phyloP scores from a whole-genome alignment of 1,139 yeast genomes.

The Saccharomycopsis hybrid region DNA sequence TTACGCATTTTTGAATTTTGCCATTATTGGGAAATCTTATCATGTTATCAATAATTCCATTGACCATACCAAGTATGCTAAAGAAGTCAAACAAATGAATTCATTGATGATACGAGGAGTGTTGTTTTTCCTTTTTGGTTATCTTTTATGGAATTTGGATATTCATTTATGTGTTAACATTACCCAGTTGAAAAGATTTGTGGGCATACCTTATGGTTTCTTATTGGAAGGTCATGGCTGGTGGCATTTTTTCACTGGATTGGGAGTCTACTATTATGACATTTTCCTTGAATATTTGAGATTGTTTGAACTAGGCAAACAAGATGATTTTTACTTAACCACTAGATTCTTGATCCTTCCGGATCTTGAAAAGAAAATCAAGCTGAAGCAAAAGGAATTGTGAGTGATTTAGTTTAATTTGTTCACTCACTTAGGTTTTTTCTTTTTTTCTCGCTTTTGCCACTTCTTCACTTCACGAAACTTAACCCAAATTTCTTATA shows the following conservation, averaged over 20 bases:
- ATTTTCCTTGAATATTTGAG: constrained; percentile 62
- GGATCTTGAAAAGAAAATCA: constrained; percentile 27
- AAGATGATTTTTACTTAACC: constrained; percentile 43
- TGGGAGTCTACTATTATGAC: constrained; percentile 67
- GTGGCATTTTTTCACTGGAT: constrained; percentile 92
- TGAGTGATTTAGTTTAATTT: too few species aligned
- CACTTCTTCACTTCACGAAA: too few species aligned
- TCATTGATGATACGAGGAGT: constrained; percentile 55
- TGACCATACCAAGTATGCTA: constrained; percentile 25
- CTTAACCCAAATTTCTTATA: too few species aligned
- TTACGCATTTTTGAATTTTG: constrained; percentile 56
- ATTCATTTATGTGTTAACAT: constrained; percentile 70
- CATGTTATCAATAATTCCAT: constrained; percentile 30
- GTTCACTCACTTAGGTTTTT: too few species aligned
- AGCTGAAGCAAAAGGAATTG: not conserved
- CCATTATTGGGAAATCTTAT: constrained; percentile 54
- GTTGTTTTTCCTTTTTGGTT: constrained; percentile 63
- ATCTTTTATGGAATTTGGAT: constrained; percentile 79
- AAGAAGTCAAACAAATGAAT: constrained; percentile 48
- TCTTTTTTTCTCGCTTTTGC: too few species aligned
- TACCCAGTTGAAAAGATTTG: constrained; percentile 54
- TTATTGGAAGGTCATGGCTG: constrained; percentile 91
- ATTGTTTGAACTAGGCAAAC: constrained; percentile 47
- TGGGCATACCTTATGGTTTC: constrained; percentile 88
- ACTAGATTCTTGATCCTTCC: constrained; percentile 49